These are phyloP conservation scores for Microcyclospora pomicola DNA, from an alignment of 2,329 filamentous ascomycete genomes.

Conservation along the genomic window DNA sequence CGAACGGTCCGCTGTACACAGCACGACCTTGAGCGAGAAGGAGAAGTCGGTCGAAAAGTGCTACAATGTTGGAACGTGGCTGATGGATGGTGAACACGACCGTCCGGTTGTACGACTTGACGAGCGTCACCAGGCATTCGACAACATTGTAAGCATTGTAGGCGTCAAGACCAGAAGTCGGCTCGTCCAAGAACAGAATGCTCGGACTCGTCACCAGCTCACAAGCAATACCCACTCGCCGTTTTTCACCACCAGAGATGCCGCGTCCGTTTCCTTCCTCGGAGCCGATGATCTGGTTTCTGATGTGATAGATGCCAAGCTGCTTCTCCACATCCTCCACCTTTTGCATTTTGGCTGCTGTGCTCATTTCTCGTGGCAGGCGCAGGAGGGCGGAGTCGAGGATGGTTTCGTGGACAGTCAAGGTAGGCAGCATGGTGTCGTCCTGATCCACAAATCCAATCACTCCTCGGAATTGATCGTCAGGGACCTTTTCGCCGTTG, in stretches of 20 bases:
- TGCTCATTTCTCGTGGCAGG: constrained; percentile 83
- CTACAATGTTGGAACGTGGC: constrained; percentile 93
- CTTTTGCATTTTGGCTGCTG: constrained; percentile 73
- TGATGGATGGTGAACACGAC: constrained; percentile 98
- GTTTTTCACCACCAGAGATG: constrained; percentile 93
- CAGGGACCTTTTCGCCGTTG: constrained; percentile 79
- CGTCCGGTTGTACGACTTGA: constrained; percentile 92
- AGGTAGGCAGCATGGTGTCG: constrained; percentile 86
- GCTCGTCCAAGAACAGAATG: constrained; percentile 92
- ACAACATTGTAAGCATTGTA: constrained; percentile 98
- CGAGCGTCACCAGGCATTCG: constrained; percentile 84
- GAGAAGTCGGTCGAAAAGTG: constrained; percentile 87
- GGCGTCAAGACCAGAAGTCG: constrained; percentile 87
- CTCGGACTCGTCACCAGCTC: constrained; percentile 95
- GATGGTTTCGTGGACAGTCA: constrained; percentile 97
- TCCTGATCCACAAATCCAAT: constrained; percentile 97
- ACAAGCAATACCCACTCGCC: constrained; percentile 90
- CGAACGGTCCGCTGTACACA: constrained; percentile 87
- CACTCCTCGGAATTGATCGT: constrained; percentile 77
- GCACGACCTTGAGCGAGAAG: constrained; percentile 77
- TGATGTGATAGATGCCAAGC: constrained; percentile 86
- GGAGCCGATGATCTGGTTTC: constrained; percentile 87
- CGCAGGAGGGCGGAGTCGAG: constrained; percentile 83
- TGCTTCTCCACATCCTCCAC: constrained; percentile 91
- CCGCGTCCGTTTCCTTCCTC: constrained; percentile 89